Conservation (phyloP, 306 rosid genomes). For the Boehmeria nivea region DNA sequence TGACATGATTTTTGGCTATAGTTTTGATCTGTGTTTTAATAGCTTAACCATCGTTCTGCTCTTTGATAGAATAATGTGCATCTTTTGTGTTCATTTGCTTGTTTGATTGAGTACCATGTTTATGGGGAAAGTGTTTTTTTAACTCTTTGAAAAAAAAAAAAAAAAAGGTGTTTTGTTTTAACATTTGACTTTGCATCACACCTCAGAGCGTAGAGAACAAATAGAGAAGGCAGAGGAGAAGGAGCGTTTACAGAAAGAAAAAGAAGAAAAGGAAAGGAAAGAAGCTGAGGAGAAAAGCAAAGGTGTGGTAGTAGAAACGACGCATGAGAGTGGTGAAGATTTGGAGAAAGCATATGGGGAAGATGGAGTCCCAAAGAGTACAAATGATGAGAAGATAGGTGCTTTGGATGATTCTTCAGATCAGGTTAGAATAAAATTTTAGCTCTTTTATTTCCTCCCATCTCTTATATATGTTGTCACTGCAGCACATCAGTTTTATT, state of each 20-base stretch:
- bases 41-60: too few species aligned
- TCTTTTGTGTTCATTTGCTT: neutral
- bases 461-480: too few species aligned
- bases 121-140: neutral
- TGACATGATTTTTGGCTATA: too few species aligned
- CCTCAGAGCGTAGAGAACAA: conserved; percentile 84
- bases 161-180: too few species aligned
- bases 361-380: conserved; percentile 32
- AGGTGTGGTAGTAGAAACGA: conserved; percentile 23
- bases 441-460: too few species aligned
- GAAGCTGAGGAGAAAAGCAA: conserved; percentile 52
- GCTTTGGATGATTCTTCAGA: conserved; percentile 28
- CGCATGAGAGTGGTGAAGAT: conserved; percentile 27
- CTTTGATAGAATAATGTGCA: too few species aligned
- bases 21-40: too few species aligned
- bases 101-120: neutral
- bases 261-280: conserved; percentile 44
- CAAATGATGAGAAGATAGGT: conserved; percentile 36
- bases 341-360: conserved; percentile 32
- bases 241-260: conserved; percentile 64
- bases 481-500: too few species aligned
- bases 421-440: conserved; percentile 51
- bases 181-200: neutral
- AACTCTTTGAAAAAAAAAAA: too few species aligned
- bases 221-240: conserved; percentile 92